These are phyloP conservation scores for Lachancea meyersii DNA, from an alignment of 805 yeast genomes.

Conservation along the genomic window DNA sequence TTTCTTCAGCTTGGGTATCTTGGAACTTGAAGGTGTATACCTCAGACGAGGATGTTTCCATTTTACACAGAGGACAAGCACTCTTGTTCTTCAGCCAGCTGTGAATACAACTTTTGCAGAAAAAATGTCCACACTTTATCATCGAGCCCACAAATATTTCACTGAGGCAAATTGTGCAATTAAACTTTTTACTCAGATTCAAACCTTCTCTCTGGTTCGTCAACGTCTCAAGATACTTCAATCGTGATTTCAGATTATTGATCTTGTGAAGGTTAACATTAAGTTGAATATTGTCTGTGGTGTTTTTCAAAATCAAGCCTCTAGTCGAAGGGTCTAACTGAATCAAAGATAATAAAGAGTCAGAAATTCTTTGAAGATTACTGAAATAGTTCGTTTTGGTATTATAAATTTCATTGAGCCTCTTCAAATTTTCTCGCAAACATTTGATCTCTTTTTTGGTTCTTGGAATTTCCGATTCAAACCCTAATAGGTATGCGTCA, in stretches of 20 bases:
- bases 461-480: slow-evolving; percentile 17
- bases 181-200: slow-evolving; percentile 29
- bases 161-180: slow-evolving; percentile 76
- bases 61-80: slow-evolving; percentile 80
- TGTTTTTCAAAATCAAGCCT: slow-evolving; percentile 16
- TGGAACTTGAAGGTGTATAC: slow-evolving; percentile 61
- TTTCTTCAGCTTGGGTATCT: slow-evolving; percentile 10
- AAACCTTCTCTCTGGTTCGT: slow-evolving; percentile 23
- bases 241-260: slow-evolving; percentile 35
- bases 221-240: slow-evolving; percentile 45
- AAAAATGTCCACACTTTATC: slow-evolving; percentile 88
- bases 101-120: slow-evolving; percentile 72
- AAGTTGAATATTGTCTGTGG: slow-evolving; percentile 21
- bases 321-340: slow-evolving; percentile 19
- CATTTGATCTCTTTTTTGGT: slow-evolving; percentile 23
- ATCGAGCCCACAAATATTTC: slow-evolving; percentile 68
- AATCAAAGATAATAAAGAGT: slow-evolving; percentile 56
- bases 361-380: slow-evolving; percentile 81
- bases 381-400: slow-evolving; percentile 75
- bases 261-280: slow-evolving; percentile 21
- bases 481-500: slow-evolving; percentile 25
- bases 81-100: slow-evolving; percentile 59
- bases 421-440: slow-evolving; percentile 40
- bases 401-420: slow-evolving; percentile 64
- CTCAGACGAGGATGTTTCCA: slow-evolving; percentile 41